Conservation (phyloP, 495 filamentous ascomycete genomes). For the Neurospora sp. region DNA sequence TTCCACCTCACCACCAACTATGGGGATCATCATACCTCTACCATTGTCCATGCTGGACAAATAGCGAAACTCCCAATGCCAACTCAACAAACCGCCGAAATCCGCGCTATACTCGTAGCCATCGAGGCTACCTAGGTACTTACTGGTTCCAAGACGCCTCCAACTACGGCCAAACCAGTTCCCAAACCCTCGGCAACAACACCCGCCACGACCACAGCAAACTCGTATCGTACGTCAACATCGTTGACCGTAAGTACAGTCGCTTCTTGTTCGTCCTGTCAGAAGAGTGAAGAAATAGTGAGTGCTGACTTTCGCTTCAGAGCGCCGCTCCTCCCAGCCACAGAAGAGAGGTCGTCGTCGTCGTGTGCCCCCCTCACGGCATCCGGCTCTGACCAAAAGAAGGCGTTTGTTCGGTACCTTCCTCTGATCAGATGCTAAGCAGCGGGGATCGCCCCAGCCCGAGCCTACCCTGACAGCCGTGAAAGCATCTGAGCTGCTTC, state of each 20-base stretch:
- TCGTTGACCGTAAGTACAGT: neutral
- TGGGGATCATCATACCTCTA: too few relatives aligned
- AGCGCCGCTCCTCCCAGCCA: neutral
- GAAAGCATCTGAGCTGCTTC: conserved; percentile 10
- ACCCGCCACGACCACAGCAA: conserved; percentile 12
- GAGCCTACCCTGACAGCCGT: conserved; percentile 12
- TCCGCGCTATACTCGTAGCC: too few relatives aligned
- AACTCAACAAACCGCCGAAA: too few relatives aligned
- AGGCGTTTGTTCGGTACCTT: neutral
- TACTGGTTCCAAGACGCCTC: conserved; percentile 5
- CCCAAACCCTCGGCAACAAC: conserved; percentile 18
- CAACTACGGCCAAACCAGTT: conserved; percentile 13
- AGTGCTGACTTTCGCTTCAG: neutral
- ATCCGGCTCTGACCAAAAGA: neutral
- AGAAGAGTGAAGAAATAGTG: neutral
- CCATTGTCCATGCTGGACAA: too few relatives aligned
- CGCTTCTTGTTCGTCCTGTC: neutral
- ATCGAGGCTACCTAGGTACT: neutral
- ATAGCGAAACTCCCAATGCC: too few relatives aligned
- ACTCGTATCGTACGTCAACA: neutral
- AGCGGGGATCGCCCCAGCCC: conserved; percentile 1
- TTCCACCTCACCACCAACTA: neutral
- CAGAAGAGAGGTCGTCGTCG: neutral
- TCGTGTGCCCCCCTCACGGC: neutral
- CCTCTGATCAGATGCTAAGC: neutral